Evolutionary conservation across 2,329 filamentous ascomycete species (phyloP).

Genomic region (Cordyceps cicadae): DNA sequence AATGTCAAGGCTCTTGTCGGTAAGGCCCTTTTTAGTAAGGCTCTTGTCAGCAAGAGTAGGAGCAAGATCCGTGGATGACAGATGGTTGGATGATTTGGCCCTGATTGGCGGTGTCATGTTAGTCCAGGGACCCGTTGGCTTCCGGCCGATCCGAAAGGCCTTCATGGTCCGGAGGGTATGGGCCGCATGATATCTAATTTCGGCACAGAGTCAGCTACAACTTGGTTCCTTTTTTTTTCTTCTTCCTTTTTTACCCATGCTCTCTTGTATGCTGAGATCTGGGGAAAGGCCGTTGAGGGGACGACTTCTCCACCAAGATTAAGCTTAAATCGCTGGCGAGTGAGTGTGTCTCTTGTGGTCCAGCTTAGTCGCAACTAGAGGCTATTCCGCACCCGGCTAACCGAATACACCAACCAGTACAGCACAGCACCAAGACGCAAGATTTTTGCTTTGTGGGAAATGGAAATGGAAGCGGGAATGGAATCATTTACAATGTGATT

Average conservation of each 20-base stretch:
- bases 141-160: slow-evolving; percentile 51
- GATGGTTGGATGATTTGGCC: slow-evolving; percentile 19
- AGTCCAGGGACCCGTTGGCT: slow-evolving; percentile 44
- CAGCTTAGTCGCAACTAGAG: neutral
- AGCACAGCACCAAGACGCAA: no score
- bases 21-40: neutral
- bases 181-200: slow-evolving; percentile 47
- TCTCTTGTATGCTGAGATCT: neutral
- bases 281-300: neutral
- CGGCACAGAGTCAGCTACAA: slow-evolving; percentile 4
- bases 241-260: neutral
- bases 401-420: neutral
- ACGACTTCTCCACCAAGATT: slow-evolving; percentile 1
- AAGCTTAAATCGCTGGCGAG: slow-evolving; percentile 3
- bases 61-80: neutral
- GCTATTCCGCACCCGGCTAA: slow-evolving; percentile 2
- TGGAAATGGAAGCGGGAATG: neutral
- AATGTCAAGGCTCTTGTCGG: neutral
- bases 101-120: slow-evolving; percentile 53
- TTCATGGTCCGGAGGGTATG: slow-evolving; percentile 49
- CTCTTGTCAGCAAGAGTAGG: neutral
- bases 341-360: neutral
- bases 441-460: no score
- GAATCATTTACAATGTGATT: slow-evolving; percentile 42
- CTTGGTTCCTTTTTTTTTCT: neutral